Evolutionary conservation across 805 yeast species (phyloP).

Genomic region (Ogataea pini): DNA sequence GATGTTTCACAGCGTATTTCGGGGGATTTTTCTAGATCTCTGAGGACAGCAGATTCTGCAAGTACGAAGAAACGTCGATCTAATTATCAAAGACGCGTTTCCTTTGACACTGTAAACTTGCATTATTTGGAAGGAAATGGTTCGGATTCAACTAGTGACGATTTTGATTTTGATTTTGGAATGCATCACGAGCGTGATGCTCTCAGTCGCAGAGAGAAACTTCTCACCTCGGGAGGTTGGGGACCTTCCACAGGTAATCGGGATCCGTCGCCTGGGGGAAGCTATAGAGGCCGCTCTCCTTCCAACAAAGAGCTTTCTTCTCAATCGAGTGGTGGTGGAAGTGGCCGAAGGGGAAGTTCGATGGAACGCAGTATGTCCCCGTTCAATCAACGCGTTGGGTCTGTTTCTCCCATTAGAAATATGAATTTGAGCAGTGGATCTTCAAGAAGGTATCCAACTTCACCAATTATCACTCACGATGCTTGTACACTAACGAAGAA

Average conservation of each 20-base stretch:
- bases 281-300: conserved; percentile 25
- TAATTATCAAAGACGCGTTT: conserved; percentile 38
- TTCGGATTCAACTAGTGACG: conserved; percentile 19
- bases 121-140: conserved; percentile 31
- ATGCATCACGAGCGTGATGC: conserved; percentile 15
- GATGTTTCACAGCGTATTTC: conserved; percentile 1
- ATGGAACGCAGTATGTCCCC: conserved; percentile 29
- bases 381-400: conserved; percentile 17
- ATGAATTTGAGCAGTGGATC: conserved; percentile 8
- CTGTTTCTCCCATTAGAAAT: conserved; percentile 25
- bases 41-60: background rate
- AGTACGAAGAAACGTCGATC: background rate
- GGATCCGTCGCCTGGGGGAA: conserved; percentile 26
- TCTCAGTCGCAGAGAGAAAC: conserved; percentile 10
- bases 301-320: conserved; percentile 23
- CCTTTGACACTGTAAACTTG: conserved; percentile 56
- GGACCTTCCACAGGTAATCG: conserved; percentile 21
- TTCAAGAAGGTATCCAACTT: conserved; percentile 34
- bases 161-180: conserved; percentile 23
- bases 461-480: conserved; percentile 41
- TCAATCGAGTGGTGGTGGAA: background rate
- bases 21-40: conserved; percentile 3
- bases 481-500: conserved; percentile 46
- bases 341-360: conserved; percentile 5
- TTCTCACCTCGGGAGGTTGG: conserved; percentile 28